phyloP scores from a whole-genome alignment of 1,284 basidiomycete genomes.

The Athelia sp. region DNA sequence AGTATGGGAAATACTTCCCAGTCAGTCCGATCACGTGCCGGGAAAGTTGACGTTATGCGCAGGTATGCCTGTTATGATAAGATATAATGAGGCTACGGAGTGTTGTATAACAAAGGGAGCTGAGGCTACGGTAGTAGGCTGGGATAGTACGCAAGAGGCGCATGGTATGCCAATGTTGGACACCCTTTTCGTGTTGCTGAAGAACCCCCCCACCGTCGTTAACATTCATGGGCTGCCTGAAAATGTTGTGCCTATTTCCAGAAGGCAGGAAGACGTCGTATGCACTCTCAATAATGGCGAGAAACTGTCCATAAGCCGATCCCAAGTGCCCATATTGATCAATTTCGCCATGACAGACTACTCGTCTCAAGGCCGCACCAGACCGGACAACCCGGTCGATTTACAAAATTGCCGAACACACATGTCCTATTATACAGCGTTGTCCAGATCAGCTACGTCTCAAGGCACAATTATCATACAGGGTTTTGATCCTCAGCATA shows the following conservation, averaged over 20 bases:
- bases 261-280: no score
- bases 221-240: conserved; percentile 25
- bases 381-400: conserved; percentile 27
- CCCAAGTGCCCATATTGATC: conserved; percentile 28
- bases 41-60: conserved; percentile 28
- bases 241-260: conserved; percentile 38
- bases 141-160: conserved; percentile 15
- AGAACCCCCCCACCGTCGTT: conserved; percentile 21
- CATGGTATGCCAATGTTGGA: conserved; percentile 12
- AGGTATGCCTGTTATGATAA: conserved; percentile 35
- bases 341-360: conserved; percentile 41
- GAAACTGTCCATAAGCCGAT: conserved; percentile 15
- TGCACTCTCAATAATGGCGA: conserved; percentile 22
- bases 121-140: conserved; percentile 28
- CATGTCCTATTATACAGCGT: conserved; percentile 29
- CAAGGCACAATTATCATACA: conserved; percentile 28
- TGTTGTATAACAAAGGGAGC: no score
- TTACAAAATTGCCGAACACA: conserved; percentile 22
- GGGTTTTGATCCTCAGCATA: conserved; percentile 17
- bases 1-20: conserved; percentile 22
- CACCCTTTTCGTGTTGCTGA: conserved; percentile 21
- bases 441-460: conserved; percentile 25
- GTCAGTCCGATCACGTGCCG: conserved; percentile 16
- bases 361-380: conserved; percentile 32
- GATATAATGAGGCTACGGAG: no score